Conservation (phyloP, 2,329 filamentous ascomycete genomes). For the Phaeosphaeria sp. region DNA sequence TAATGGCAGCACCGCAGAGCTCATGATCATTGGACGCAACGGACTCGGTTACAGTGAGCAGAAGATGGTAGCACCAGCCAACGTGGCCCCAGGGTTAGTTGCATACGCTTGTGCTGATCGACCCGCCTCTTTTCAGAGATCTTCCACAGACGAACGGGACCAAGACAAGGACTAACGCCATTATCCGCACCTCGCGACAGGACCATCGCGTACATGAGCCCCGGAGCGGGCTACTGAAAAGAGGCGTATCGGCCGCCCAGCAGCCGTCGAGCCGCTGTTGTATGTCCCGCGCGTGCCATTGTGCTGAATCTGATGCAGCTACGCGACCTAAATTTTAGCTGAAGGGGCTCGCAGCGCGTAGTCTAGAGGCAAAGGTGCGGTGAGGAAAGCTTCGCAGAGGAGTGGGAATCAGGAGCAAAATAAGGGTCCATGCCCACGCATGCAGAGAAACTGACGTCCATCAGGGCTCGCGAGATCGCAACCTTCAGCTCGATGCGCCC, state of each 20-base stretch:
- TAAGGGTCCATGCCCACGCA: background rate
- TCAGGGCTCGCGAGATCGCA: background rate
- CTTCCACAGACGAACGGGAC: constrained; percentile 46
- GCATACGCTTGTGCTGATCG: constrained; percentile 50
- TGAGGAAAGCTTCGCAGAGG: constrained; percentile 12
- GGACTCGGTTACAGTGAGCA: constrained; percentile 29
- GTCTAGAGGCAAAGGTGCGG: constrained; percentile 29
- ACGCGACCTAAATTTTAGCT: constrained; percentile 30
- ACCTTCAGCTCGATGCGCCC: constrained; percentile 13
- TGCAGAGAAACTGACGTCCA: background rate
- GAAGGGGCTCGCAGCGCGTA: constrained; percentile 25
- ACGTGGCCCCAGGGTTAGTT: constrained; percentile 50
- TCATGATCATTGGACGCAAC: constrained; percentile 22
- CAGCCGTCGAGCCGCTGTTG: constrained; percentile 19
- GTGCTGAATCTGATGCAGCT: constrained; percentile 39
- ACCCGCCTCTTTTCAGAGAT: constrained; percentile 47
- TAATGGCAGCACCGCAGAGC: background rate
- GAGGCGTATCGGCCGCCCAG: constrained; percentile 32
- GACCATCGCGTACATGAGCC: constrained; percentile 32
- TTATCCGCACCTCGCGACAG: constrained; percentile 39
- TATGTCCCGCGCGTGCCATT: constrained; percentile 43
- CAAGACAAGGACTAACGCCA: constrained; percentile 44
- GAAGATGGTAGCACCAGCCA: constrained; percentile 39
- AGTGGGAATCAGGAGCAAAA: background rate
- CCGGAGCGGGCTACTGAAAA: constrained; percentile 41